These are phyloP conservation scores for Dujonia santamariae DNA, from an alignment of 1,139 yeast species.

Conservation along the genomic window DNA sequence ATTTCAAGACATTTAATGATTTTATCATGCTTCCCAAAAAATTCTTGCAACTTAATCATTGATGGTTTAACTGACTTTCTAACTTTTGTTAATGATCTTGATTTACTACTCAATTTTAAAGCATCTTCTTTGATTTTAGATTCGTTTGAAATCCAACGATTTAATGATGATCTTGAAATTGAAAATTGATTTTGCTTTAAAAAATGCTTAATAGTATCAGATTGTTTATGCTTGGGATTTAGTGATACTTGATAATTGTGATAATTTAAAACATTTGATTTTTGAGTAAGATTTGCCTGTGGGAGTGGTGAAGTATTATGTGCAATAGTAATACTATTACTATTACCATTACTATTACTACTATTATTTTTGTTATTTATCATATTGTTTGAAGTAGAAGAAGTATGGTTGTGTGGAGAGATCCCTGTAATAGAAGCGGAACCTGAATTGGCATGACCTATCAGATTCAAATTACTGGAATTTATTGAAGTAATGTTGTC, in stretches of 20 bases:
- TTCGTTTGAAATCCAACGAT: conserved; percentile 19
- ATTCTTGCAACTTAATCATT: conserved; percentile 8
- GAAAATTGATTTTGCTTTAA: conserved; percentile 11
- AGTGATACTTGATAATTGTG: conserved; percentile 13
- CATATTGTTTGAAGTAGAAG: too few species aligned
- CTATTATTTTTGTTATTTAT: too few species aligned
- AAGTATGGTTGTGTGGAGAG: too few species aligned
- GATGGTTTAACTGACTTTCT: conserved; percentile 10
- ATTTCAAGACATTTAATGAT: conserved; percentile 12
- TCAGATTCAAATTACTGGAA: too few species aligned
- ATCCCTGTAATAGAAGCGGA: too few species aligned
- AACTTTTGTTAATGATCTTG: conserved; percentile 10
- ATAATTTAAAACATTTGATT: conserved; percentile 16
- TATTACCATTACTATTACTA: too few species aligned
- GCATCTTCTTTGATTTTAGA: conserved; percentile 12
- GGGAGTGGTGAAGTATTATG: conserved; percentile 6
- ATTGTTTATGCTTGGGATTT: conserved; percentile 19
- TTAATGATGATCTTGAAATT: conserved; percentile 19
- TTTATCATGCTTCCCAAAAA: conserved; percentile 9
- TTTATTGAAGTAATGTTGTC: too few species aligned
- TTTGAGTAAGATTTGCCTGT: conserved; percentile 14
- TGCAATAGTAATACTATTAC: neutral
- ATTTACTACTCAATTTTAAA: conserved; percentile 6
- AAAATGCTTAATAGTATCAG: conserved; percentile 18
- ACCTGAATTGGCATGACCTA: too few species aligned